Percentiles rank a stretch among this genome's conserved stretches.
phyloP scores from a whole-genome alignment of 495 filamentous ascomycete species.

The Saxophila tyrrhenica region DNA sequence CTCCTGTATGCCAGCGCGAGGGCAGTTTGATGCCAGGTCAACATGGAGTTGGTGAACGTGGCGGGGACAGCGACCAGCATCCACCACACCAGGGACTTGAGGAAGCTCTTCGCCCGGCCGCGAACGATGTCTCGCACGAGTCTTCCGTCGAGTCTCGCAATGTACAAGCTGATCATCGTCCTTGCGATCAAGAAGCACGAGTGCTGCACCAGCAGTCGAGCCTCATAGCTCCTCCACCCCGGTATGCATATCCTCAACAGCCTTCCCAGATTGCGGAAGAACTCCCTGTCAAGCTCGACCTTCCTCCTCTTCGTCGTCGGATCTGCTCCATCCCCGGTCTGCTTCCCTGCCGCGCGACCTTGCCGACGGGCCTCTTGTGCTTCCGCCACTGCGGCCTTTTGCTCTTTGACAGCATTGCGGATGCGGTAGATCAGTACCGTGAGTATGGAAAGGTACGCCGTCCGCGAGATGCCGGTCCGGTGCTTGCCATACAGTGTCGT shows the following conservation, averaged over 20 bases:
- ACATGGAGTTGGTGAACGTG: conserved; percentile 98
- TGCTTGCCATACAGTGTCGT: conserved; percentile 68
- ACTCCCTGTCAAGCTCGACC: conserved; percentile 89
- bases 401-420: conserved; percentile 81
- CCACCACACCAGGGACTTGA: conserved; percentile 90
- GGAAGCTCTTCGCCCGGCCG: conserved; percentile 82
- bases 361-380: conserved; percentile 52
- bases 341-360: conserved; percentile 21
- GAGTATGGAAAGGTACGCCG: conserved; percentile 84
- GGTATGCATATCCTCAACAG: conserved; percentile 82
- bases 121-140: conserved; percentile 84
- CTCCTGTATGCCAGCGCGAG: conserved; percentile 86
- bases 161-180: conserved; percentile 86
- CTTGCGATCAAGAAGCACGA: conserved; percentile 68
- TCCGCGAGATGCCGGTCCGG: conserved; percentile 80
- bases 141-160: conserved; percentile 87
- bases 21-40: conserved; percentile 96
- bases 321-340: conserved; percentile 39
- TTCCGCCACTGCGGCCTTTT: conserved; percentile 72
- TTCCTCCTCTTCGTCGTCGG: conserved; percentile 52
- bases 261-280: conserved; percentile 73
- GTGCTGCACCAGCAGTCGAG: conserved; percentile 74
- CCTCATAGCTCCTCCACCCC: conserved; percentile 77
- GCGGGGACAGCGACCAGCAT: conserved; percentile 96
- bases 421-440: conserved; percentile 80